phyloP scores from a whole-genome alignment of 768 basidiomycete species.

The Lactifluus echinatus region DNA sequence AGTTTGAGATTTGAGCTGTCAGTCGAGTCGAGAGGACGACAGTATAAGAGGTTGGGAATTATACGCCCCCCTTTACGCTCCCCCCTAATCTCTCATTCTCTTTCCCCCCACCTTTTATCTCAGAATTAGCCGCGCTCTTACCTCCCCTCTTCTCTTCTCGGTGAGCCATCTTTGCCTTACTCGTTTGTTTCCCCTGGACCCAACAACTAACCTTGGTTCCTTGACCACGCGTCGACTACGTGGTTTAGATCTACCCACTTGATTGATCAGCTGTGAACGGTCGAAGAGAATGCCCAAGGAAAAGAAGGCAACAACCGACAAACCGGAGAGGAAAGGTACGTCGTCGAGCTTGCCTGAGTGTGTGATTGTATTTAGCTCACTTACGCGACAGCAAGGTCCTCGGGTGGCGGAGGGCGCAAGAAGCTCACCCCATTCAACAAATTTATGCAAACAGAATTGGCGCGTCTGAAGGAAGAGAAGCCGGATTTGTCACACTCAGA shows the following conservation, averaged over 20 bases:
- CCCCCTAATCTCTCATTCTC: slow-evolving; percentile 21
- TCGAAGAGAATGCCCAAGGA: slow-evolving; percentile 16
- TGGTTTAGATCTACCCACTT: background rate
- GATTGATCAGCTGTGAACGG: background rate
- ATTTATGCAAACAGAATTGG: slow-evolving; percentile 74
- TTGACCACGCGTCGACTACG: background rate
- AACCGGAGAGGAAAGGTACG: slow-evolving; percentile 20
- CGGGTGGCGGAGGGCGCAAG: slow-evolving; percentile 44
- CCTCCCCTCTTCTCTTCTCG: background rate
- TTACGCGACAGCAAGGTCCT: slow-evolving; percentile 39
- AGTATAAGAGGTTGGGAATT: slow-evolving; percentile 19
- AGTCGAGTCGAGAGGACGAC: slow-evolving; percentile 6
- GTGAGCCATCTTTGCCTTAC: background rate
- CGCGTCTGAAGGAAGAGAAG: slow-evolving; percentile 66
- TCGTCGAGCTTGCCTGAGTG: background rate
- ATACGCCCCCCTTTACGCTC: slow-evolving; percentile 24
- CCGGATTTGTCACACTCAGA: slow-evolving; percentile 68
- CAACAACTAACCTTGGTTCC: background rate
- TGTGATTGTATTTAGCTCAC: slow-evolving; percentile 4
- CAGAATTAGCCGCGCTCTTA: background rate
- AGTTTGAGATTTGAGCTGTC: slow-evolving; percentile 19
- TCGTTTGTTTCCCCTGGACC: background rate
- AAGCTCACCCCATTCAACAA: slow-evolving; percentile 69
- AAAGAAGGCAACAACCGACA: slow-evolving; percentile 19
- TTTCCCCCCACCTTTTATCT: slow-evolving; percentile 3